phyloP scores from a whole-genome alignment of 2,329 filamentous ascomycete species.

The Teratosphaeria destructans region DNA sequence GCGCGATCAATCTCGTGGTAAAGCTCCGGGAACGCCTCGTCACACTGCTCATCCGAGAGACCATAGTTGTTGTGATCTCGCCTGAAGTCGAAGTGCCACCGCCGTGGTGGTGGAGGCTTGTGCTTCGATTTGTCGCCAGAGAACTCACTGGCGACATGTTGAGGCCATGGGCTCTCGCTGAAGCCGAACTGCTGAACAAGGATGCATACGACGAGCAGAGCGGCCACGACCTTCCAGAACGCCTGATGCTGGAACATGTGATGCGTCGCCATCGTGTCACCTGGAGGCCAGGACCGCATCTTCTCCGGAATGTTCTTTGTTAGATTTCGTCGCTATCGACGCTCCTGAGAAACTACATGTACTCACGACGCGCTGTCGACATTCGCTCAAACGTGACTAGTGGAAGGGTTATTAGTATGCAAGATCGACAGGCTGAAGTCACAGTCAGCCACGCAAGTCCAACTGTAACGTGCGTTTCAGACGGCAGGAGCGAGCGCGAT shows the following conservation, averaged over 20 bases:
- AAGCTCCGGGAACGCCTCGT: constrained; percentile 22
- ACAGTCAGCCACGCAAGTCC: background rate
- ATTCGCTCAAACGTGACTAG: background rate
- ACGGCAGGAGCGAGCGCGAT: background rate
- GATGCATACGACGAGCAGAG: constrained; percentile 8
- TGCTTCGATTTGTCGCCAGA: background rate
- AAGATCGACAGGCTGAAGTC: background rate
- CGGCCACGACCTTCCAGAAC: constrained; percentile 11
- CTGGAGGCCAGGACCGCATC: background rate
- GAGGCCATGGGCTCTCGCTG: background rate
- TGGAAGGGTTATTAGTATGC: too few relatives aligned
- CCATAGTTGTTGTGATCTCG: constrained; percentile 20
- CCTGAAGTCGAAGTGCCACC: constrained; percentile 6
- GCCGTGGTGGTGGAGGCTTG: background rate
- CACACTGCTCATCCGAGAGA: constrained; percentile 20
- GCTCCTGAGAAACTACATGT: too few relatives aligned
- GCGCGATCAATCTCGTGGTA: constrained; percentile 23
- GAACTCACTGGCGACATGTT: background rate
- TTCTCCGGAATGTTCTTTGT: background rate
- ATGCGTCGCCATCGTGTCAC: constrained; percentile 1
- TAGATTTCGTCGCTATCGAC: background rate
- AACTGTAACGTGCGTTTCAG: background rate
- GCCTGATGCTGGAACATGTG: constrained; percentile 1
- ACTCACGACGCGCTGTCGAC: too few relatives aligned
- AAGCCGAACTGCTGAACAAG: constrained; percentile 9